Base-by-base conservation (phyloP, 2,329 filamentous ascomycete species). In the Aspergillus glaucus region DNA sequence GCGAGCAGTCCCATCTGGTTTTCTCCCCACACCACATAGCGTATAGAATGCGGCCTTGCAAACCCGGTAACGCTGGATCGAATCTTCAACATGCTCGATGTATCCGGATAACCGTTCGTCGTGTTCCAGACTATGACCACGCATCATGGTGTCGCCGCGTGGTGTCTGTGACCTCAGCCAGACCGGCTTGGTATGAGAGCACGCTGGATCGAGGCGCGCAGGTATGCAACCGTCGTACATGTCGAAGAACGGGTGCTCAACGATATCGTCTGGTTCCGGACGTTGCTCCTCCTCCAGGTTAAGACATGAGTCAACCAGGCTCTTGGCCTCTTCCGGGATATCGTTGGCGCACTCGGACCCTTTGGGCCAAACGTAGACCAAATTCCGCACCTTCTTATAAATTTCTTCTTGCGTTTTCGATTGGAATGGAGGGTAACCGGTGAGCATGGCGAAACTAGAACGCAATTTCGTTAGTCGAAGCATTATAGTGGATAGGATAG, bases 381-480 rank as follows among this genome's bases (percentile, higher is more conserved):
- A 53, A 30, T 64, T 73, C 47, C 70, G 66, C 4, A 76, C 72
- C 55, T 75, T 77, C 47, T 69, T 70, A 54, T 77, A 77, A 12
- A 77, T 76, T 51, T 77, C 75, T 51, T 76, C 72, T 52, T 76
- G 74, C 0, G 74, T 76, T 52, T 75, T 75, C 3, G 93, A 95
- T 70, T 98, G 93, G 68, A 98, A 98, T 0, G 93, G 93, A 1
- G 93, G 92, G 61, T 92, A 94, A 17, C 93, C 95, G 6, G 93
- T 93, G 43, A 97, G 86, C 82, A 98, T 92, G 44, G 93, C 94
- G 71, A 95, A 97, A 68, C 86, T 89, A 57, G 26, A 30, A 2
- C 15, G 14, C 6, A 24, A 30, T 52, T 67, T 30, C 6, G 40
- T 56, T 52, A 56, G 54, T 62, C 55, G 5, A 24, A n/a, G 2